Base-by-base conservation (phyloP, 257 asterid genomes). In the Mitragyna speciosa region DNA sequence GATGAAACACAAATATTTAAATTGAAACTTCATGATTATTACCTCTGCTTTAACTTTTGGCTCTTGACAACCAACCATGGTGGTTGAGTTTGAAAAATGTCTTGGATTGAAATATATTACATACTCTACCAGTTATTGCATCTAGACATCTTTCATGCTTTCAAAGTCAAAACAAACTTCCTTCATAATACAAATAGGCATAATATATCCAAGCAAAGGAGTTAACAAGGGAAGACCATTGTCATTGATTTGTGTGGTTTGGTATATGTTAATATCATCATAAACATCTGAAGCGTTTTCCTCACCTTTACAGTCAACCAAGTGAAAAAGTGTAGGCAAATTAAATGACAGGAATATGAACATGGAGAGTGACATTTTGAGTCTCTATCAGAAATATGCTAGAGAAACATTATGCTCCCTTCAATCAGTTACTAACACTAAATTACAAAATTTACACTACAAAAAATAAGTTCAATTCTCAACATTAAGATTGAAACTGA, bases 211-310 rank as follows among this genome's bases (percentile, higher is more conserved):
- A 45, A 45, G 8, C 3, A 45, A 45, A 45, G 49, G 3, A 45
- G 49, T 45, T 45, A 9, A 45, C 49, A 45, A 45, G 6, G 49
- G 49, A 6, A 45, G 49, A 45, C 49, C 49, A 9, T 56, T 1
- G 4, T 61, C 67, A 61, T 61, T 61, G 31, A n/a, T 61, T 24
- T 63, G 11, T 63, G 28, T 11, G 68, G 68, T n/a, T 73, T 30
- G 77, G 65, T 73, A 51, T 31, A 7, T 49, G 77, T 54, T 49
- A 73, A 52, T 30, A 51, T 73, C 77, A 51, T 16, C 77, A 30
- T 17, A 31, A 24, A n/a, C 0, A 61, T 61, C 68, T 61, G 1
- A 3, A 26, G 4, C 6, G n/a, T 14, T 61, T 59, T 59, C 20
- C 31, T 56, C 28, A 5, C 9, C 64, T 20, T 6, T 56, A 8